A percentile compares a stretch with the other conserved stretches of the same genome.
Conservation (phyloP, 371 early-diverging fungal genomes). For the Rhizopus delemar region DNA sequence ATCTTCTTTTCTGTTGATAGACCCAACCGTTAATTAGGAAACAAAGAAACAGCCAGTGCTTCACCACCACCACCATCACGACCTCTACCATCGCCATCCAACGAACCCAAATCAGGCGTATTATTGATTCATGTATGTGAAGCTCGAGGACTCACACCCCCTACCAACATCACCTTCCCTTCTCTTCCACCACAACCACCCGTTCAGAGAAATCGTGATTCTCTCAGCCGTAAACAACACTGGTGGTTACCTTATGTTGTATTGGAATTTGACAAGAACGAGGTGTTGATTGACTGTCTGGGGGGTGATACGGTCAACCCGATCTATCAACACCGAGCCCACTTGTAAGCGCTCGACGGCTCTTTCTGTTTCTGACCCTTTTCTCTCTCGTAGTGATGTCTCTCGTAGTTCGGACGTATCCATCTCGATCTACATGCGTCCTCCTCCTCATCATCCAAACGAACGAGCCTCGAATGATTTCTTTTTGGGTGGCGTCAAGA, state of each 20-base stretch:
- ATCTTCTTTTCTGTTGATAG: too few species aligned
- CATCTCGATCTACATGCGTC: conserved; percentile 83
- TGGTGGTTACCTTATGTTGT: conserved; percentile 88
- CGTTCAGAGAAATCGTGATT: conserved; percentile 58
- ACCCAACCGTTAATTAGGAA: not conserved
- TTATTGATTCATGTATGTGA: conserved; percentile 82
- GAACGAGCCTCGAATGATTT: conserved; percentile 56
- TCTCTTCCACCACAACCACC: conserved; percentile 30
- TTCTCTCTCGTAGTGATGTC: conserved; percentile 72
- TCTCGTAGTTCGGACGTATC: conserved; percentile 81
- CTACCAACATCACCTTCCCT: conserved; percentile 53
- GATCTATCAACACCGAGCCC: conserved; percentile 82
- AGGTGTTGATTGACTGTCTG: conserved; percentile 80
- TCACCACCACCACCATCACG: conserved; percentile 15
- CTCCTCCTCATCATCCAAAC: conserved; percentile 47
- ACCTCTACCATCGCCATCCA: not conserved
- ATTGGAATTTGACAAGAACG: conserved; percentile 93
- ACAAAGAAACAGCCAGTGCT: conserved; percentile 3
- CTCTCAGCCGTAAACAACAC: conserved; percentile 68
- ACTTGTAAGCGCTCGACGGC: conserved; percentile 70
- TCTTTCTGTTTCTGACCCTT: not conserved
- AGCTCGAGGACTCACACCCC: conserved; percentile 70
- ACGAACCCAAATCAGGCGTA: conserved; percentile 63
- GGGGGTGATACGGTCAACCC: conserved; percentile 77
- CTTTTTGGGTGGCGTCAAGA: conserved; percentile 68